Evolutionary conservation across 2,329 filamentous ascomycete genomes (phyloP).

Genomic region (Epichloe glyceriae): DNA sequence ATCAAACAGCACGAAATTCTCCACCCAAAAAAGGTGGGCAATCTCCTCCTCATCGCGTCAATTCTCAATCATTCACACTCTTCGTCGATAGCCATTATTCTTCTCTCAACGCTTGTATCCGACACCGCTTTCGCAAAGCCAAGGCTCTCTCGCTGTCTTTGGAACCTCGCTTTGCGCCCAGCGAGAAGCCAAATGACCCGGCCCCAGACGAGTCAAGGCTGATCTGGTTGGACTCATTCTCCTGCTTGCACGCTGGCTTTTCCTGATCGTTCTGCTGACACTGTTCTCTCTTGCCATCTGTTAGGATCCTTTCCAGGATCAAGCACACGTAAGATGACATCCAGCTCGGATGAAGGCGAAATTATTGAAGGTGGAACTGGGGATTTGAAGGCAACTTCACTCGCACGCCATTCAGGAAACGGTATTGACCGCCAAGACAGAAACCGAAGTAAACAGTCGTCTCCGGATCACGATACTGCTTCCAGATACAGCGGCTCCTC

Average conservation of each 20-base stretch:
- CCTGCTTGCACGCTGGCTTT: slow-evolving; percentile 17
- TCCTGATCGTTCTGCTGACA: slow-evolving; percentile 24
- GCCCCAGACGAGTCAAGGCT: slow-evolving; percentile 24
- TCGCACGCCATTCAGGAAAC: slow-evolving; percentile 60
- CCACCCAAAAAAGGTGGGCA: neutral
- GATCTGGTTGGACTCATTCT: slow-evolving; percentile 30
- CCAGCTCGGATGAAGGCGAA: slow-evolving; percentile 76
- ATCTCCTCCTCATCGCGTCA: neutral
- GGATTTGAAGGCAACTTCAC: slow-evolving; percentile 75
- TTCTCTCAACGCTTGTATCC: neutral
- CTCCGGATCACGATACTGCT: slow-evolving; percentile 38
- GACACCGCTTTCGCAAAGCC: neutral
- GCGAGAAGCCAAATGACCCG: slow-evolving; percentile 13
- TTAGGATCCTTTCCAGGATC: slow-evolving; percentile 7
- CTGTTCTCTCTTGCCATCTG: slow-evolving; percentile 8
- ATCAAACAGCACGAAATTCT: neutral
- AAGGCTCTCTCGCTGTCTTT: neutral
- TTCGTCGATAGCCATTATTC: neutral
- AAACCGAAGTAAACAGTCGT: slow-evolving; percentile 51
- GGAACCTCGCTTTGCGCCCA: slow-evolving; percentile 2
- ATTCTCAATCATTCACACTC: neutral
- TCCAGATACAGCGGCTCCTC: slow-evolving; percentile 28
- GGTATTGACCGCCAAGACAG: slow-evolving; percentile 89
- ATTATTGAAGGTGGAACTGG: slow-evolving; percentile 60
- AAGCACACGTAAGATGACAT: slow-evolving; percentile 21